Evolutionary conservation across 2,329 filamentous ascomycete genomes (phyloP), one percentile per base, ranked within the genome.

Genomic region (Colletotrichum cereale): DNA sequence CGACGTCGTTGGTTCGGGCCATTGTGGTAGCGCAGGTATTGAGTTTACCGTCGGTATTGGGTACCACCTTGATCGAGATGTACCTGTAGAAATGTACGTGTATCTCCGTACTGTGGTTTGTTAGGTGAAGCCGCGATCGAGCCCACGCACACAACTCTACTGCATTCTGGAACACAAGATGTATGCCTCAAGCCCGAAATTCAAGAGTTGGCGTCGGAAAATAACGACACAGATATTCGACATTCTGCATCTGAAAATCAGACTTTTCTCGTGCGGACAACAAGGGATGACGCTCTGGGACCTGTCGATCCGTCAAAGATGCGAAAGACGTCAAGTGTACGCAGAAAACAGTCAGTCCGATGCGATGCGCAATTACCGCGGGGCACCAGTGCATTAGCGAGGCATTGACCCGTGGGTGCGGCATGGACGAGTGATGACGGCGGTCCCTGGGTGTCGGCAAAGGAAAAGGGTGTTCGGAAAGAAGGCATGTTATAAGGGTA

Each of bases 321-420:
- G 58, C 53, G 52, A 71, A 67, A 62, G 44, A 68, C 58, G 58
- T 71, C 68, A 68, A 71, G 47, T 53, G 58, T 47, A 62, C 14
- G 29, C 65, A 53, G 38, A 60, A 53, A 52, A 44, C 57, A 53
- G 34, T 47, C 62, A 66, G 57, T 52, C 42, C 64, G 44, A 69
- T 64, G 69, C 47, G 36, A 69, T 64, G 69, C 65, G 68, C 65
- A 63, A 68, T 71, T 68, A 58, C 58, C 68, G 64, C 44, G 64
- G 63, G 62, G 55, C 44, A 24, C 24, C 57, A 67, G 21, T 26
- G 48, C 47, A 50, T 62, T 40, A 29, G 36, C 42, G 1, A 26
- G 26, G 29, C 26, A 12, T 34, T 71, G 65, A 68, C 64, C 68
- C 58, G 65, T 34, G 57, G 11, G 14, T 36, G 18, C 14, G 8